These are phyloP conservation scores for Hypoxylon lienhwacheense DNA, from an alignment of 495 filamentous ascomycete species.

Conservation along the genomic window DNA sequence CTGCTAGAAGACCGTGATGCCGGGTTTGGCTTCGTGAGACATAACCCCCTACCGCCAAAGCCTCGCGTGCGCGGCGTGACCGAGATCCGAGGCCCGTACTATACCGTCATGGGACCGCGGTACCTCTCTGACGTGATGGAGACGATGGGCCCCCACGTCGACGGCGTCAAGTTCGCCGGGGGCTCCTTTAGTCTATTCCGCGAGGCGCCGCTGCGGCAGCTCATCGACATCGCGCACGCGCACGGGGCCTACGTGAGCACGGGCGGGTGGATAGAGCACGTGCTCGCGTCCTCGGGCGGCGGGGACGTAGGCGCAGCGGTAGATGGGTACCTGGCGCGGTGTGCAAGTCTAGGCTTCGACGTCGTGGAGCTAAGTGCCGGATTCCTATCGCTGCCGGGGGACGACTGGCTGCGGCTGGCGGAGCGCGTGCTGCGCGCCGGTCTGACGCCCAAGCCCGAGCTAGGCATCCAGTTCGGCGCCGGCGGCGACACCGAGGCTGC, in stretches of 20 bases:
- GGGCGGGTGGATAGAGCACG: constrained; percentile 60
- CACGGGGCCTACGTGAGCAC: constrained; percentile 59
- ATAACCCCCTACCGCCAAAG: constrained; percentile 54
- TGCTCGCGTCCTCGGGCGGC: constrained; percentile 50
- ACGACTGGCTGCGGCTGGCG: constrained; percentile 61
- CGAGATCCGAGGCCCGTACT: constrained; percentile 61
- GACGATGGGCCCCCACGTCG: constrained; percentile 59
- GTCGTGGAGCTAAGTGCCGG: constrained; percentile 59
- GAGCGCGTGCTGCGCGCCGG: constrained; percentile 56
- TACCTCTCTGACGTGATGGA: constrained; percentile 57
- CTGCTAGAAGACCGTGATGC: constrained; percentile 55
- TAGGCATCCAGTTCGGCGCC: constrained; percentile 64
- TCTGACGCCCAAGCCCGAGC: constrained; percentile 60
- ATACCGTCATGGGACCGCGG: constrained; percentile 56
- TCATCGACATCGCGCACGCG: constrained; percentile 57
- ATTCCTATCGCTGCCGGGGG: constrained; percentile 57
- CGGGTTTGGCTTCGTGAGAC: constrained; percentile 58
- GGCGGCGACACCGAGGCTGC: constrained; percentile 58
- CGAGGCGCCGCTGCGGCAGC: constrained; percentile 50
- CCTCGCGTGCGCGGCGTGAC: constrained; percentile 55
- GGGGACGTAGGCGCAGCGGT: constrained; percentile 49
- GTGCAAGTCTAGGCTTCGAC: constrained; percentile 58
- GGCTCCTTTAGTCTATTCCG: constrained; percentile 59
- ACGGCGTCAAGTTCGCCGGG: constrained; percentile 61
- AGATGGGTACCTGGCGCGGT: constrained; percentile 55